Percentiles rank a stretch among this genome's conserved stretches.
phyloP scores from a whole-genome alignment of 2,329 filamentous ascomycete genomes.

The Phialemoniopsis sp. region DNA sequence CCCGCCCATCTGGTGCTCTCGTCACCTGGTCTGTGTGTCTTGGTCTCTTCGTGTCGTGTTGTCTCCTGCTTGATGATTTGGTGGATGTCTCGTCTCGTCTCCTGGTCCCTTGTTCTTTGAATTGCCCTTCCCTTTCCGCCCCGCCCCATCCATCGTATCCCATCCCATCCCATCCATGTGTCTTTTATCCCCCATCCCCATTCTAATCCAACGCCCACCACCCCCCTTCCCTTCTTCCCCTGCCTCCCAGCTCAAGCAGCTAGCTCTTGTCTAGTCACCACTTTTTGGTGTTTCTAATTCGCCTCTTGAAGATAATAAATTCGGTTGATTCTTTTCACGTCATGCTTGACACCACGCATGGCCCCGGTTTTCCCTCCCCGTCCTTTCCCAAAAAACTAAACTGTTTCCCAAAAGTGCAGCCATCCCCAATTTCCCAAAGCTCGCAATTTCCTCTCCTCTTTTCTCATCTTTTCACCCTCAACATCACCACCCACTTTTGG shows the following conservation, averaged over 20 bases:
- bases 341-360: slow-evolving; percentile 13
- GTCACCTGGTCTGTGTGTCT: too few relatives aligned
- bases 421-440: slow-evolving; percentile 39
- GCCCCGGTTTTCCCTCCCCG: slow-evolving; percentile 45
- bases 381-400: slow-evolving; percentile 38
- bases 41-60: too few relatives aligned
- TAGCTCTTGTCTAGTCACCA: slow-evolving; percentile 7
- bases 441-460: slow-evolving; percentile 19
- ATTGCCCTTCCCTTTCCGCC: neutral
- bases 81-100: too few relatives aligned
- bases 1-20: too few relatives aligned
- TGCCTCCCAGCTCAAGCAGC: slow-evolving; percentile 3
- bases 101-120: too few relatives aligned
- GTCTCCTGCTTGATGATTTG: too few relatives aligned
- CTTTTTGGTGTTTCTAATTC: slow-evolving; percentile 14
- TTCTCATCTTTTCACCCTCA: slow-evolving; percentile 29
- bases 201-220: slow-evolving; percentile 8
- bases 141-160: slow-evolving; percentile 1
- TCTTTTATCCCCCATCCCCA: too few relatives aligned
- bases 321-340: slow-evolving; percentile 24
- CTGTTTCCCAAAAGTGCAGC: slow-evolving; percentile 42
- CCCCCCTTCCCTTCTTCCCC: slow-evolving; percentile 8
- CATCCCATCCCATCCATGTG: too few relatives aligned
- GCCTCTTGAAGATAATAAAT: slow-evolving; percentile 20
- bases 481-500: slow-evolving; percentile 22